These are phyloP conservation scores for Ophiostoma triangulosporum DNA, from an alignment of 2,329 filamentous ascomycete genomes.

Conservation along the genomic window DNA sequence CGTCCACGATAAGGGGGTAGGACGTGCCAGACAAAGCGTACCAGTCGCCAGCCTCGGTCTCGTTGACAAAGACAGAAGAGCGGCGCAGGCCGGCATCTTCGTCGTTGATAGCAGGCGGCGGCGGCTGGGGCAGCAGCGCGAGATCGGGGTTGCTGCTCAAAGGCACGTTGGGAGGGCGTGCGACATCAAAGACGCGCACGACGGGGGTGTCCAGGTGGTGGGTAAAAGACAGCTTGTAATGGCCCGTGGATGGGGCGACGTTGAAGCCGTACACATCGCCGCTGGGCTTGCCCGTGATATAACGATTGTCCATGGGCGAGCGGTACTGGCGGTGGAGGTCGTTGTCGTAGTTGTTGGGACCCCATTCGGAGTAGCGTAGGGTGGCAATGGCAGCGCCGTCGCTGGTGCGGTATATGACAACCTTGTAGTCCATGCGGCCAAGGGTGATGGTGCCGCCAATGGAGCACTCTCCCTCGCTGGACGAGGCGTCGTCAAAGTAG, in stretches of 20 bases:
- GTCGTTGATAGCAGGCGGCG: constrained; percentile 44
- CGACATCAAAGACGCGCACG: constrained; percentile 78
- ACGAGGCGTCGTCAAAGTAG: constrained; percentile 41
- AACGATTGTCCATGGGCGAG: constrained; percentile 68
- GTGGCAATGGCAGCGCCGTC: constrained; percentile 70
- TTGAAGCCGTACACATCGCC: constrained; percentile 74
- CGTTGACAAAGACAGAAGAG: constrained; percentile 70
- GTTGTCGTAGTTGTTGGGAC: constrained; percentile 76
- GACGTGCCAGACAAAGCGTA: constrained; percentile 79
- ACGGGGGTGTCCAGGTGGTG: constrained; percentile 65
- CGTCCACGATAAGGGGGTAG: constrained; percentile 61
- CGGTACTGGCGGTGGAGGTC: constrained; percentile 78
- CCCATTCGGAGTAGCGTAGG: constrained; percentile 88
- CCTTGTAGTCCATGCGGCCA: constrained; percentile 78
- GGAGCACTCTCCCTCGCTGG: constrained; percentile 54
- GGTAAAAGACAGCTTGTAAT: constrained; percentile 46
- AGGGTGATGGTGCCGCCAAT: constrained; percentile 69
- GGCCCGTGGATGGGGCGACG: constrained; percentile 29
- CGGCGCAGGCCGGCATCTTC: constrained; percentile 38
- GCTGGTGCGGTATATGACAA: constrained; percentile 60
- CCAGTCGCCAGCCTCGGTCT: constrained; percentile 77
- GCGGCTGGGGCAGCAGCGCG: constrained; percentile 74
- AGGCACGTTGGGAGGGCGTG: constrained; percentile 53
- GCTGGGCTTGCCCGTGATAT: constrained; percentile 77
- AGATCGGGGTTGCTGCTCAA: constrained; percentile 57